A percentile compares a stretch with the other conserved stretches of the same genome.
phyloP scores from a whole-genome alignment of 2,329 filamentous ascomycete genomes.

The Neocucurbitaria cava region DNA sequence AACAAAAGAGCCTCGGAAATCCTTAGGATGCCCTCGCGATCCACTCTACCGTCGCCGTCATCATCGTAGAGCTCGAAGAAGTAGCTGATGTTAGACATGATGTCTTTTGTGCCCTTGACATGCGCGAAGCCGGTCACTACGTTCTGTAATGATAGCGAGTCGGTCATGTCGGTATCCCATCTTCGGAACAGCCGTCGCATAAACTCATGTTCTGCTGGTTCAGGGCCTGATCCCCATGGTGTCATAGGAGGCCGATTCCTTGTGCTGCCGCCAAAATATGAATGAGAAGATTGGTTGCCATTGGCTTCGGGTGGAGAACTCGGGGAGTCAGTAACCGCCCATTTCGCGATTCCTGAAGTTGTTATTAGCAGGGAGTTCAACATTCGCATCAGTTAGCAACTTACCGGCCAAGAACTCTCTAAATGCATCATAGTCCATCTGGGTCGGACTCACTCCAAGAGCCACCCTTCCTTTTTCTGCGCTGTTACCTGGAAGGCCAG shows the following conservation, averaged over 20 bases:
- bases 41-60: constrained; percentile 86
- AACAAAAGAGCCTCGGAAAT: constrained; percentile 96
- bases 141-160: constrained; percentile 85
- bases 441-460: constrained; percentile 83
- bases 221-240: constrained; percentile 66
- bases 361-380: constrained; percentile 10
- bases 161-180: constrained; percentile 82
- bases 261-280: constrained; percentile 61
- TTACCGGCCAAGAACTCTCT: constrained; percentile 82
- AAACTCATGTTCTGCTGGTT: constrained; percentile 93
- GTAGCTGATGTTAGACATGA: constrained; percentile 97
- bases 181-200: constrained; percentile 84
- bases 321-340: constrained; percentile 90
- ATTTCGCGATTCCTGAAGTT: constrained; percentile 75
- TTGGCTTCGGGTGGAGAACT: constrained; percentile 62
- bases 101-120: constrained; percentile 92
- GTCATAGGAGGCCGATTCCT: constrained; percentile 53
- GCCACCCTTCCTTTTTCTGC: constrained; percentile 87
- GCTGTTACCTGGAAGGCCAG: constrained; percentile 56
- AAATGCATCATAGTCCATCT: constrained; percentile 98
- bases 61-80: constrained; percentile 99
- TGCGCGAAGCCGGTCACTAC: constrained; percentile 89
- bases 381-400: constrained; percentile 6
- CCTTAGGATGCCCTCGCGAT: constrained; percentile 90
- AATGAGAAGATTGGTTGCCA: constrained; percentile 60